Evolutionary conservation across 1,284 basidiomycete genomes (phyloP).

Genomic region (Puccinia triticina): DNA sequence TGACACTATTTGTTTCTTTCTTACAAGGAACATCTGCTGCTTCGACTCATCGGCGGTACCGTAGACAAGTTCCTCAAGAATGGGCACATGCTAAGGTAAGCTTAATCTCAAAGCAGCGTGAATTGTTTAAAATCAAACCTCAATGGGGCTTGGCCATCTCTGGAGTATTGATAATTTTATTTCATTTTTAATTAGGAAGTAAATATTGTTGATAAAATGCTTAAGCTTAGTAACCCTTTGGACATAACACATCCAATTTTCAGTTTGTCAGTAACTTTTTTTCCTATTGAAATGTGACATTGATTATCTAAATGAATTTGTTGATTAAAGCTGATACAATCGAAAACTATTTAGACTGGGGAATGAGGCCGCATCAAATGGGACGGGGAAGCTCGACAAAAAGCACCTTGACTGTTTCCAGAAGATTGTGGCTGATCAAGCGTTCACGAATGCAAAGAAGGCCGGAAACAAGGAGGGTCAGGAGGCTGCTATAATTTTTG

Average conservation of each 20-base stretch:
- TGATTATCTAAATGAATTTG: not conserved
- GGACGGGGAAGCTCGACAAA: conserved; percentile 23
- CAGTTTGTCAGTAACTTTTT: conserved; percentile 28
- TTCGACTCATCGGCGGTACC: conserved; percentile 18
- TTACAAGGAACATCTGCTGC: conserved; percentile 3
- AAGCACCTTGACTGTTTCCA: conserved; percentile 30
- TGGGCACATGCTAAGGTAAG: conserved; percentile 32
- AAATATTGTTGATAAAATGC: not conserved
- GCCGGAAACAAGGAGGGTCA: conserved; percentile 67
- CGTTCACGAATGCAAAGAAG: conserved; percentile 63
- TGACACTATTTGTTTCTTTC: not conserved
- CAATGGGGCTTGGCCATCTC: not conserved
- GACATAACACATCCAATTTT: conserved; percentile 23
- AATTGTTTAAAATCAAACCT: not conserved
- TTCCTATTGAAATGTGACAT: not conserved
- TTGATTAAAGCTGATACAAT: not conserved
- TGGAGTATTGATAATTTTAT: not conserved
- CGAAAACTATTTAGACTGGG: conserved; percentile 12
- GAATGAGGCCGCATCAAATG: not conserved
- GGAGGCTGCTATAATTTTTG: conserved; percentile 69
- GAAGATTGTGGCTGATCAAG: conserved; percentile 33
- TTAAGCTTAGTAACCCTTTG: conserved; percentile 25
- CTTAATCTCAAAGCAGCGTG: not conserved
- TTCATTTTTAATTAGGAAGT: conserved; percentile 15
- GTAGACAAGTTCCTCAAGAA: conserved; percentile 47